Evolutionary conservation across 768 basidiomycete species (phyloP), one percentile per base, ranked within the genome.

Genomic region (Astraeus odoratus): DNA sequence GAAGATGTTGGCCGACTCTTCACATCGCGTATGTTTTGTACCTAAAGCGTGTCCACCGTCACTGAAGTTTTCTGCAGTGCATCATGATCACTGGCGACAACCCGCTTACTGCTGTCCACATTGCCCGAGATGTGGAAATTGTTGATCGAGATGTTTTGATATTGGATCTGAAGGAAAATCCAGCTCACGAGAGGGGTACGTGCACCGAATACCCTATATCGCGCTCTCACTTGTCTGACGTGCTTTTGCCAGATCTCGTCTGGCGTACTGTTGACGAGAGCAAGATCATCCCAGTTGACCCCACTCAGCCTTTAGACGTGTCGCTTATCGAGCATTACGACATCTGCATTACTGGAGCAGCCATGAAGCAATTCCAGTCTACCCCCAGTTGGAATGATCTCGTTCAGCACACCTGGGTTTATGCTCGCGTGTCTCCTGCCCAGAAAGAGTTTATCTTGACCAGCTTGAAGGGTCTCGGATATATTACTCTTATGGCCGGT

Each of bases 11-110:
- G 83, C 86, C 3, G 95, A 98, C 58, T 91, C 95, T 7, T 96
- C 93, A 0, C 96, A 99, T 66, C 79, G 96, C 30, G 94, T 96
- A 69, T 40, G 89, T 76, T 1, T 7, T 43, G 22, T 26, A 15
- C 23, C 5, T 9, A 5, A 23, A 18, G 30, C 2, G 26, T 23
- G 16, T 31, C 39, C 27, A 41, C 7, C 52, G 39, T 4, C 44
- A 24, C 15, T 42, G 12, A 39, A n/a, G 35, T 15, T 4, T 5
- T 44, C 25, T 19, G 18, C 47, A 96, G 92, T 98, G 96, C 61
- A 74, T 98, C 46, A 99, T 99, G 96, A 99, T 99, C 51, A 99
- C 96, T 37, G 96, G 96, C 29, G 96, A 99, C 64, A 98, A 98
- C 63, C 96, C 96, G 7, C 69, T 99, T 43, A 99, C 96, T 0